Evolutionary conservation across 495 filamentous ascomycete genomes (phyloP).

Genomic region (Neurospora discreta): DNA sequence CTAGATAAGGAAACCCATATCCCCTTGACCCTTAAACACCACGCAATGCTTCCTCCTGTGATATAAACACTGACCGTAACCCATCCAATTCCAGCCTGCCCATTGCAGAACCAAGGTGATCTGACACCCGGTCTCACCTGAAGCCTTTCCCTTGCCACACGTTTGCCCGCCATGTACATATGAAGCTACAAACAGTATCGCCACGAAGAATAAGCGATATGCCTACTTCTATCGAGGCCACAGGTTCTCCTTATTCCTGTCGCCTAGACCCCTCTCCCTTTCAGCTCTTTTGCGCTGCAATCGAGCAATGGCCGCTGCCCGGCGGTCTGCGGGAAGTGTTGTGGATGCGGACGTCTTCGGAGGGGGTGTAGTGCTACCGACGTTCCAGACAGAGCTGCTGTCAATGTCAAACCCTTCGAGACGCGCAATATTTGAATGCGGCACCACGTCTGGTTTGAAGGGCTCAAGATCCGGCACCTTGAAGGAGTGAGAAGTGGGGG

Average conservation of each 20-base stretch:
- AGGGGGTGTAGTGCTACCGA: background rate
- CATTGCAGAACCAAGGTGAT: background rate
- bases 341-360: constrained; percentile 27
- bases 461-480: constrained; percentile 10
- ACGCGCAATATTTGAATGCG: constrained; percentile 29
- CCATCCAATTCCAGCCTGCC: background rate
- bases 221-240: constrained; percentile 6
- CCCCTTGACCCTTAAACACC: background rate
- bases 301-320: constrained; percentile 51
- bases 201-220: background rate
- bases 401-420: constrained; percentile 21
- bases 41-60: background rate
- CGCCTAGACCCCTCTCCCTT: constrained; percentile 20
- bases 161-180: background rate
- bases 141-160: background rate
- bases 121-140: background rate
- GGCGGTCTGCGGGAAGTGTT: constrained; percentile 46
- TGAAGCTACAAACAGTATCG: background rate
- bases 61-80: background rate
- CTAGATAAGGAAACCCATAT: background rate
- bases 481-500: constrained; percentile 3
- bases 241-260: constrained; percentile 36
- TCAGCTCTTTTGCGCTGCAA: constrained; percentile 43
- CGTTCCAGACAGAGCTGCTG: constrained; percentile 16
- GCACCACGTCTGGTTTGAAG: constrained; percentile 26